Percentiles rank a stretch among this genome's conserved stretches.
phyloP scores from a whole-genome alignment of 1,139 yeast species.

The Protomyces macrosporus region DNA sequence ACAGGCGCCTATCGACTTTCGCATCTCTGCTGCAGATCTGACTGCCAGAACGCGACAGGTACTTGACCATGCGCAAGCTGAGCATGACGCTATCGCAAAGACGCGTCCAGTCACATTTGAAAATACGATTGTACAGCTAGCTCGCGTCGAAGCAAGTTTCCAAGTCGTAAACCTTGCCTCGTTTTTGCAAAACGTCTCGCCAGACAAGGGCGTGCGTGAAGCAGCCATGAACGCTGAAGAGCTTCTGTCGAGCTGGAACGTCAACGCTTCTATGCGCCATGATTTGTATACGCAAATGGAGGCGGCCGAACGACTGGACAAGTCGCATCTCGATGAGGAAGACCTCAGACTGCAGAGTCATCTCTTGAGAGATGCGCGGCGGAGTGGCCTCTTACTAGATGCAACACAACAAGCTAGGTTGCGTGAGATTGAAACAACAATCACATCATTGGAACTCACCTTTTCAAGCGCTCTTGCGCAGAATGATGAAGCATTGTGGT shows the following conservation, averaged over 20 bases:
- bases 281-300: conserved; percentile 58
- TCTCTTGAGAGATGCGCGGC: conserved; percentile 50
- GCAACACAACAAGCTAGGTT: conserved; percentile 52
- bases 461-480: conserved; percentile 66
- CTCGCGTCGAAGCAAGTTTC: conserved; percentile 32
- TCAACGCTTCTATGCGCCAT: conserved; percentile 60
- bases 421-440: conserved; percentile 53
- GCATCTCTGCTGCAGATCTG: neutral
- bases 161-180: conserved; percentile 47
- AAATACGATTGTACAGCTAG: conserved; percentile 50
- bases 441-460: conserved; percentile 53
- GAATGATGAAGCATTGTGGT: conserved; percentile 56
- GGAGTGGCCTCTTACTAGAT: conserved; percentile 64
- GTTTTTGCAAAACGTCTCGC: conserved; percentile 66
- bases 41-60: too few species aligned
- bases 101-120: conserved; percentile 51
- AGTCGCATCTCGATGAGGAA: conserved; percentile 48
- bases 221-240: conserved; percentile 64
- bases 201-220: conserved; percentile 58
- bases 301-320: conserved; percentile 46
- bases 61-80: neutral
- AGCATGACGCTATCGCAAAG: conserved; percentile 53
- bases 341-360: conserved; percentile 55
- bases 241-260: conserved; percentile 46
- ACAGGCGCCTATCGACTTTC: neutral